Percentiles rank a stretch among this genome's conserved stretches.
phyloP scores from a whole-genome alignment of 1,284 basidiomycete species.

The Stygiomarasmius scandens region DNA sequence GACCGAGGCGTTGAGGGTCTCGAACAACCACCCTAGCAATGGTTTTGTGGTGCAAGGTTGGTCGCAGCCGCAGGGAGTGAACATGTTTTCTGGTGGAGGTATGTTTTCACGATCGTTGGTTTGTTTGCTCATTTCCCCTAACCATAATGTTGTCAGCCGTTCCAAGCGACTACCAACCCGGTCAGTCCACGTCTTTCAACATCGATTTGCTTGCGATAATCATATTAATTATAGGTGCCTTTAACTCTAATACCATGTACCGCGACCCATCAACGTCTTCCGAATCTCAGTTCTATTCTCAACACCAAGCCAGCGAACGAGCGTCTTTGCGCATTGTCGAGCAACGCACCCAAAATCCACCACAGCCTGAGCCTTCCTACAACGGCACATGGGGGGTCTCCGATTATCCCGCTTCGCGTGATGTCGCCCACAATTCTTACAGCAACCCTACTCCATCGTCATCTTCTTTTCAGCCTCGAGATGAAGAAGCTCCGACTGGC shows the following conservation, averaged over 20 bases:
- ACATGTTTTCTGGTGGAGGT: not conserved
- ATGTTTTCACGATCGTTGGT: not conserved
- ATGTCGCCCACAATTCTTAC: not conserved
- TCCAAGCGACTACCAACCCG: not conserved
- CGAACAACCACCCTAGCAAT: not conserved
- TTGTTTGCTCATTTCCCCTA: not conserved
- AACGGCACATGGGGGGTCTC: not conserved
- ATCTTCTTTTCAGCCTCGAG: not conserved
- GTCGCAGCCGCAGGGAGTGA: not conserved
- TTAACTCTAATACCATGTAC: not conserved
- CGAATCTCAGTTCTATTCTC: not conserved
- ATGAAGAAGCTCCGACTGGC: not conserved
- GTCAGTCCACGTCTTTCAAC: not conserved
- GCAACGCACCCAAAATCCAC: not conserved
- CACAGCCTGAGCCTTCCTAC: not conserved
- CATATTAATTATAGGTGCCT: not conserved
- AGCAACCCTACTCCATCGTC: not conserved
- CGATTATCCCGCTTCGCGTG: not conserved
- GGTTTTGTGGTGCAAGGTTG: not conserved
- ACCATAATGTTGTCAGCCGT: not conserved
- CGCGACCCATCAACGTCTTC: not conserved
- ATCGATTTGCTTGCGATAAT: not conserved
- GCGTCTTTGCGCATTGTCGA: constrained; percentile 8
- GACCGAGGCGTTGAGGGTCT: too few species aligned
- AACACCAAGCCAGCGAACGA: constrained; percentile 6